A percentile compares a stretch with the other conserved stretches of the same genome.
These are phyloP conservation scores for Fraxinus nigra DNA, from an alignment of 305 asterid species.

Conservation along the genomic window DNA sequence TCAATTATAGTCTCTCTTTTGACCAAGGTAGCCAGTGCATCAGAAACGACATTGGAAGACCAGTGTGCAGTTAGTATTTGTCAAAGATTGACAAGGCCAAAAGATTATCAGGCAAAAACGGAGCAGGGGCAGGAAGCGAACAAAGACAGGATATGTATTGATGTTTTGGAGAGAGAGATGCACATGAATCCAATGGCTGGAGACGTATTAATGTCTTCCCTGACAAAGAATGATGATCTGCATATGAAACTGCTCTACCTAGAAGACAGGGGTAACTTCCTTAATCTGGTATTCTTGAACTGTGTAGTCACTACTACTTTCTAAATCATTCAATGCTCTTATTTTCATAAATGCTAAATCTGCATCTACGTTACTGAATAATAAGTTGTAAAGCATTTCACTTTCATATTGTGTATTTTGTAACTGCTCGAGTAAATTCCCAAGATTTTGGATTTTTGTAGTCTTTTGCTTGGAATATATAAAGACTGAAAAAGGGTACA, in stretches of 20 bases:
- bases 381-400: not conserved
- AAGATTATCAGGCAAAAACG: constrained; percentile 56
- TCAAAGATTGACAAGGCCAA: constrained; percentile 54
- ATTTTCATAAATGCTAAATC: not conserved
- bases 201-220: constrained; percentile 34
- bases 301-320: constrained; percentile 4
- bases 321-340: constrained; percentile 8
- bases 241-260: constrained; percentile 52
- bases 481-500: not conserved
- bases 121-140: constrained; percentile 57
- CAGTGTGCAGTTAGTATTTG: constrained; percentile 50
- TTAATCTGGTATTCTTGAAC: not conserved
- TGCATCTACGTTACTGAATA: not conserved
- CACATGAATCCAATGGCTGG: constrained; percentile 44
- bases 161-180: constrained; percentile 67
- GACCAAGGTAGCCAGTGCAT: constrained; percentile 51
- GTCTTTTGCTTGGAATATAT: not conserved
- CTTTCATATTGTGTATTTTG: not conserved
- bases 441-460: not conserved
- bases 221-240: constrained; percentile 53
- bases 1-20: constrained; percentile 62
- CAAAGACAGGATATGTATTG: constrained; percentile 61
- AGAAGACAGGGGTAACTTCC: constrained; percentile 63
- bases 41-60: constrained; percentile 45
- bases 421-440: not conserved